These are phyloP conservation scores for Penicillium macrosclerotiorum DNA, from an alignment of 495 filamentous ascomycete species.

Conservation along the genomic window DNA sequence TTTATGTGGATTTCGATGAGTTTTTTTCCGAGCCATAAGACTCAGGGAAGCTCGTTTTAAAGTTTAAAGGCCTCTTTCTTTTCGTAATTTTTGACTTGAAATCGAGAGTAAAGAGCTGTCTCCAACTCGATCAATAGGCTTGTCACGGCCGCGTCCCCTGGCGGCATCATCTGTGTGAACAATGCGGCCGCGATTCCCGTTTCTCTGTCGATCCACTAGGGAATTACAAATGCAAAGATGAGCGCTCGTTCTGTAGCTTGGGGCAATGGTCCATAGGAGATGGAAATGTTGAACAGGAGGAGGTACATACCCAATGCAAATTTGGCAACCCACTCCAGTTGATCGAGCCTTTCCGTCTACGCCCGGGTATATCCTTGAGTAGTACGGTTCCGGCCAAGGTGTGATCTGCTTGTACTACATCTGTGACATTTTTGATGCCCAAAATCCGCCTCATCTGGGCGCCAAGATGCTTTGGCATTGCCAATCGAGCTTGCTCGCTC, in stretches of 20 bases:
- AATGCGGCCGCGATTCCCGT: constrained; percentile 7
- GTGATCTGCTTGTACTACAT: constrained; percentile 12
- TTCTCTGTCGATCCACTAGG: constrained; percentile 9
- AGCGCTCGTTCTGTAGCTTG: too few species aligned
- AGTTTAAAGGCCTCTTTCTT: too few species aligned
- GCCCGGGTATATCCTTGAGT: constrained; percentile 12
- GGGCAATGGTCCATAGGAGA: not conserved
- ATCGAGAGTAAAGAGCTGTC: not conserved
- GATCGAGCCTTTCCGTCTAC: constrained; percentile 17
- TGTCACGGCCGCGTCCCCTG: constrained; percentile 9
- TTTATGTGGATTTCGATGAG: too few species aligned
- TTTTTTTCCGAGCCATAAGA: too few species aligned
- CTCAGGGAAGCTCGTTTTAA: too few species aligned
- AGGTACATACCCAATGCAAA: constrained; percentile 20
- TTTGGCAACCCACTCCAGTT: constrained; percentile 29
- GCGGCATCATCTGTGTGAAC: constrained; percentile 10
- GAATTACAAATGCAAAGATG: not conserved
- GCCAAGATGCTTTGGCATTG: constrained; percentile 19
- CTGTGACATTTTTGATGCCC: constrained; percentile 5
- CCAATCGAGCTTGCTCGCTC: constrained; percentile 9
- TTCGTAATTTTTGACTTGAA: too few species aligned
- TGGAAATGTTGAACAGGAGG: too few species aligned
- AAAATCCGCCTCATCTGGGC: constrained; percentile 13
- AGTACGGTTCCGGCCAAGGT: constrained; percentile 11
- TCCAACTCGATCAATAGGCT: constrained; percentile 5